phyloP scores from a whole-genome alignment of 257 asterid species.

The Solanum dulcamara region DNA sequence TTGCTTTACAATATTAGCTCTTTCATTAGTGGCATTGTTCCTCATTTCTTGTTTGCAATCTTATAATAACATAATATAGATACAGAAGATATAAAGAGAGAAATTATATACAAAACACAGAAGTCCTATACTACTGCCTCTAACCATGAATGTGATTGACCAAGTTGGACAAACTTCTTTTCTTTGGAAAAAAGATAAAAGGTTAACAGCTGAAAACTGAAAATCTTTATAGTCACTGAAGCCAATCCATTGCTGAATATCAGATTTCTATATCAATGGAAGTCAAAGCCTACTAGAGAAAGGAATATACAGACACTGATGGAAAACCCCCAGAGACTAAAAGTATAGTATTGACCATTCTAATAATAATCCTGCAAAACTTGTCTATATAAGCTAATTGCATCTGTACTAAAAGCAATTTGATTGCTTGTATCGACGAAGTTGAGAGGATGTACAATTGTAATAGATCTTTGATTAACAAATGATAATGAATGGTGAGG shows the following conservation, averaged over 20 bases:
- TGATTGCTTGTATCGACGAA: neutral
- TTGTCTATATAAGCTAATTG: neutral
- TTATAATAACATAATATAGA: no score
- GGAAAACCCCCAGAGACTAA: neutral
- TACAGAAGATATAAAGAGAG: no score
- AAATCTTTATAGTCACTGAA: neutral
- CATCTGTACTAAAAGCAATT: neutral
- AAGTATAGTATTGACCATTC: neutral
- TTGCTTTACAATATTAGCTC: no score
- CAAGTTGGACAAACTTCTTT: neutral
- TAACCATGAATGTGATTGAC: neutral
- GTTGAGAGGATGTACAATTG: neutral
- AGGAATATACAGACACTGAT: no score
- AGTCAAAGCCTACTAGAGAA: neutral
- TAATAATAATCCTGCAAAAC: constrained; percentile 12
- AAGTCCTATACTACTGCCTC: neutral
- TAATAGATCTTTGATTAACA: constrained; percentile 10
- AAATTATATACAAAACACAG: neutral
- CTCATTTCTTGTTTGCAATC: no score
- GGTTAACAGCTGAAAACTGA: neutral
- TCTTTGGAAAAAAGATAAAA: neutral
- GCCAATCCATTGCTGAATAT: neutral
- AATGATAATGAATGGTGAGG: neutral
- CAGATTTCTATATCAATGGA: neutral
- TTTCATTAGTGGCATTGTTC: no score